Evolutionary conservation across 1,139 yeast species (phyloP).

Genomic region (Blastobotrys serpentis): DNA sequence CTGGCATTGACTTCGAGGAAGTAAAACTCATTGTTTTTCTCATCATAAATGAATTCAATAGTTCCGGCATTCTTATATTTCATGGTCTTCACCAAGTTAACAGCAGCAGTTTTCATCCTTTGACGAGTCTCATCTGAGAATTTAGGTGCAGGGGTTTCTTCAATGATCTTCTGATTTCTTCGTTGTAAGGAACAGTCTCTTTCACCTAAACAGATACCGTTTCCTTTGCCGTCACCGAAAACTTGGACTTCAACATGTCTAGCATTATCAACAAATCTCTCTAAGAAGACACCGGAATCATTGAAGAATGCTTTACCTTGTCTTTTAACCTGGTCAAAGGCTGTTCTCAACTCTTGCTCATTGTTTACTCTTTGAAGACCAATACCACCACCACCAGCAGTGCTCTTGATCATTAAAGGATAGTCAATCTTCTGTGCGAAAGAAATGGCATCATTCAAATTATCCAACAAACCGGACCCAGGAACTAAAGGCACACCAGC

Average conservation of each 20-base stretch:
- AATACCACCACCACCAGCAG: constrained; percentile 99
- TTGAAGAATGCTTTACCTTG: constrained; percentile 93
- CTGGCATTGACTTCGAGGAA: constrained; percentile 96
- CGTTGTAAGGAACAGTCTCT: constrained; percentile 97
- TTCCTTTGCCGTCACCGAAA: constrained; percentile 92
- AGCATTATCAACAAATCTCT: constrained; percentile 88
- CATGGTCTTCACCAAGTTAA: constrained; percentile 73
- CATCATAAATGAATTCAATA: constrained; percentile 91
- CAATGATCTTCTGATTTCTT: constrained; percentile 93
- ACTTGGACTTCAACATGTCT: constrained; percentile 96
- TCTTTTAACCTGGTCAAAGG: constrained; percentile 86
- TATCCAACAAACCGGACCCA: constrained; percentile 77
- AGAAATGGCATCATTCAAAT: constrained; percentile 68
- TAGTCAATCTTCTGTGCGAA: constrained; percentile 79
- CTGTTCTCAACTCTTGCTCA: constrained; percentile 73
- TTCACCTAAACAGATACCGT: constrained; percentile 91
- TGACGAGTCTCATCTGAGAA: constrained; percentile 75
- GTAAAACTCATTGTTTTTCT: constrained; percentile 80
- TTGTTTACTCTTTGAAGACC: constrained; percentile 91
- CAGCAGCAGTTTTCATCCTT: constrained; percentile 80
- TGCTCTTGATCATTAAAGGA: constrained; percentile 94
- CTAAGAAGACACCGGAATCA: constrained; percentile 91
- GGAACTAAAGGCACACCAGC: constrained; percentile 96
- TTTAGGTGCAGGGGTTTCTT: constrained; percentile 97
- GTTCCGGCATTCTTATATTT: constrained; percentile 96